Conservation (phyloP, 768 basidiomycete species). For the Naematelia encephala region DNA sequence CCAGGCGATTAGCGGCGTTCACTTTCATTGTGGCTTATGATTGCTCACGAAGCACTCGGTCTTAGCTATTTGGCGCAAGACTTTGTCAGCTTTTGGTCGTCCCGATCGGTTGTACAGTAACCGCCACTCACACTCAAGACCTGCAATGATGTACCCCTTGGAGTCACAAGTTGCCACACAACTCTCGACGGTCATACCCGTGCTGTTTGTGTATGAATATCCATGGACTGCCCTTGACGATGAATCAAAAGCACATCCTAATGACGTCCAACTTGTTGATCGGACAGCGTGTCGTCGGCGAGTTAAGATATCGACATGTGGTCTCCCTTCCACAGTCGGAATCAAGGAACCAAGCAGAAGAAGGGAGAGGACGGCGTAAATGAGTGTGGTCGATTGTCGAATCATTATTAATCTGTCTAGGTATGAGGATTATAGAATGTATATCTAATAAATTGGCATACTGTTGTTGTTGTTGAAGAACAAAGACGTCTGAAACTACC, state of each 20-base stretch:
- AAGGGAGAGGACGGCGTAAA: neutral
- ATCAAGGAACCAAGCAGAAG: neutral
- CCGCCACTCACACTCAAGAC: slow-evolving; percentile 29
- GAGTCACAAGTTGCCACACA: slow-evolving; percentile 27
- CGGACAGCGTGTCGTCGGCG: neutral
- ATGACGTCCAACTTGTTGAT: slow-evolving; percentile 1
- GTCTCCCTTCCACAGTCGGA: neutral
- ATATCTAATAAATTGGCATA: too few relatives aligned
- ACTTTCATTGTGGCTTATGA: too few relatives aligned
- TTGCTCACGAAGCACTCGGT: slow-evolving; percentile 31
- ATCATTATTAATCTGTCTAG: neutral
- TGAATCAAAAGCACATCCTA: slow-evolving; percentile 2
- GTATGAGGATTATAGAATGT: neutral
- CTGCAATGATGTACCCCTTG: slow-evolving; percentile 26
- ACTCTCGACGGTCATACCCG: slow-evolving; percentile 18
- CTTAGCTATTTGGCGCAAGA: slow-evolving; percentile 12
- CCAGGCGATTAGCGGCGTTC: slow-evolving; percentile 5
- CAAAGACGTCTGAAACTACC: too few relatives aligned
- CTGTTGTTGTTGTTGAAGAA: too few relatives aligned
- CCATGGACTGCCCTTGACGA: neutral
- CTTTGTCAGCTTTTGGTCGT: slow-evolving; percentile 1
- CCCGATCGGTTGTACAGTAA: neutral
- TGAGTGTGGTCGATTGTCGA: neutral
- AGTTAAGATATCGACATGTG: neutral
- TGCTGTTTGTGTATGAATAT: neutral